Evolutionary conservation across 768 basidiomycete species (phyloP).

Genomic region (Dioszegia crocea): DNA sequence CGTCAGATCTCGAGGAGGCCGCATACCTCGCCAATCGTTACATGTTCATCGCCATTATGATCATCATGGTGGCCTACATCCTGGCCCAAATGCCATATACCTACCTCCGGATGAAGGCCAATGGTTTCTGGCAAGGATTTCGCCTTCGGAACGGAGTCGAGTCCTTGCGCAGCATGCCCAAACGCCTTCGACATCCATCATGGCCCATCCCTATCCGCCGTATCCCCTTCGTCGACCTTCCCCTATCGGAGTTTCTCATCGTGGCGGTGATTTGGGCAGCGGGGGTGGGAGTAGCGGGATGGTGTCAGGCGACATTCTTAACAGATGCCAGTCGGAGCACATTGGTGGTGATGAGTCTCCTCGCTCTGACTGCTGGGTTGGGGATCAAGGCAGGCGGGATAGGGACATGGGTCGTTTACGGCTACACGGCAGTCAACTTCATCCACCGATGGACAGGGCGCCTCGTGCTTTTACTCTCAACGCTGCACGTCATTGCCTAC

Average conservation of each 20-base stretch:
- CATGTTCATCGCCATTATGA: conserved; percentile 23
- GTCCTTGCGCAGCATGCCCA: neutral
- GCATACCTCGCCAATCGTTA: conserved; percentile 24
- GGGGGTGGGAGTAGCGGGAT: conserved; percentile 21
- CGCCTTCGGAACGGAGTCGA: neutral
- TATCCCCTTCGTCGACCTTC: conserved; percentile 19
- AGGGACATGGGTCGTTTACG: conserved; percentile 23
- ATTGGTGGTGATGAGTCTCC: conserved; percentile 22
- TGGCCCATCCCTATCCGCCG: conserved; percentile 10
- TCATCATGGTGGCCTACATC: conserved; percentile 14
- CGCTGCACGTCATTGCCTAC: conserved; percentile 19
- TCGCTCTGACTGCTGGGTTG: conserved; percentile 18
- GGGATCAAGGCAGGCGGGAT: conserved; percentile 25
- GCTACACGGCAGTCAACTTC: conserved; percentile 21
- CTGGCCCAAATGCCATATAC: conserved; percentile 23
- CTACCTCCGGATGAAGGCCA: conserved; percentile 8
- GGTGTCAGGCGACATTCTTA: conserved; percentile 24
- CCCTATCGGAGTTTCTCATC: conserved; percentile 15
- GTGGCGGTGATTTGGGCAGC: conserved; percentile 14
- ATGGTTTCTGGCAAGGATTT: conserved; percentile 2
- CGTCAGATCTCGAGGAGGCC: conserved; percentile 17
- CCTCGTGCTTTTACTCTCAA: conserved; percentile 22
- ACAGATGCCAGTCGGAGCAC: conserved; percentile 23
- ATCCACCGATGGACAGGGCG: conserved; percentile 32
- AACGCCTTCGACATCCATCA: conserved; percentile 1